These are phyloP conservation scores for Rubroboletus satanas DNA, from an alignment of 768 basidiomycete genomes.

Conservation along the genomic window DNA sequence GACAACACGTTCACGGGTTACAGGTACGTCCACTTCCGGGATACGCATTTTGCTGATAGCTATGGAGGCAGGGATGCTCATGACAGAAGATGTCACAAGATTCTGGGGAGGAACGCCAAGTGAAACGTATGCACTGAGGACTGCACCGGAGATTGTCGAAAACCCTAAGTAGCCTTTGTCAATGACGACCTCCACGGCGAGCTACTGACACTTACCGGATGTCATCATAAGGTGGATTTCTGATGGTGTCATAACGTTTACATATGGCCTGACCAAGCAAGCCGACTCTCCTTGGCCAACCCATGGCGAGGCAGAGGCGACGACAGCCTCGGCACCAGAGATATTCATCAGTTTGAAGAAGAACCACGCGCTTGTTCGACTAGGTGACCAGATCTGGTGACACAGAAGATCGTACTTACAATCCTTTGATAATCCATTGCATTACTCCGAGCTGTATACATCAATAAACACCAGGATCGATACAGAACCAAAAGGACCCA, in stretches of 20 bases:
- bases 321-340: conserved; percentile 93
- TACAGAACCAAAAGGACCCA: conserved; percentile 1
- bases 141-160: conserved; percentile 90
- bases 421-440: conserved; percentile 89
- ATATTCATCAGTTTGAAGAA: conserved; percentile 91
- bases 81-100: conserved; percentile 83
- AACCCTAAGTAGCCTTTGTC: conserved; percentile 44
- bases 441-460: conserved; percentile 63
- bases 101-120: conserved; percentile 77
- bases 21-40: conserved; percentile 81
- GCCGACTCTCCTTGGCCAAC: conserved; percentile 89
- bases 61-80: conserved; percentile 94
- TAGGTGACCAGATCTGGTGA: background rate
- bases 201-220: conserved; percentile 47
- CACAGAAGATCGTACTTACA: conserved; percentile 43
- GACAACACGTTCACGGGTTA: conserved; percentile 77
- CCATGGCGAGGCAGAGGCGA: conserved; percentile 91
- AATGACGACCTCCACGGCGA: background rate
- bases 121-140: conserved; percentile 78
- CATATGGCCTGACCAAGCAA: conserved; percentile 79
- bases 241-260: conserved; percentile 79
- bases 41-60: conserved; percentile 85
- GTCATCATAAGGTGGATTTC: conserved; percentile 89
- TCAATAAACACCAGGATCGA: background rate
- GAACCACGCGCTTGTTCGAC: conserved; percentile 68